These are phyloP conservation scores for Beauveria medogensis DNA, from an alignment of 2,329 filamentous ascomycete species.

Conservation along the genomic window DNA sequence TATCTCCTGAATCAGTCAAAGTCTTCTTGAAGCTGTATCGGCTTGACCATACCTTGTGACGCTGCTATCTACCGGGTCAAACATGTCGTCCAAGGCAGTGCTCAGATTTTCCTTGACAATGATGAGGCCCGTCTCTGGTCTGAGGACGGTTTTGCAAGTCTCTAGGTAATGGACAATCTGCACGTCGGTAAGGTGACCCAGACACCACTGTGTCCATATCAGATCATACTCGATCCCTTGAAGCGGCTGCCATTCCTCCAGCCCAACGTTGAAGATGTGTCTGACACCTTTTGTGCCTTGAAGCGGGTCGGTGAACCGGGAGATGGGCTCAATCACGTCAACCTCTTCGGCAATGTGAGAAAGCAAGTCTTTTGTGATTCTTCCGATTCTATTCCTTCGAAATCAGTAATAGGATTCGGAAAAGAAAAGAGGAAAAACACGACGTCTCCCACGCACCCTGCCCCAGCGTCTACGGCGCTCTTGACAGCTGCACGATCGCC, in stretches of 20 bases:
- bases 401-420: neutral
- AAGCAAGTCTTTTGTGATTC: slow-evolving; percentile 72
- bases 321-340: slow-evolving; percentile 79
- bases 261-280: slow-evolving; percentile 60
- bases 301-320: slow-evolving; percentile 68
- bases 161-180: slow-evolving; percentile 62
- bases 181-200: slow-evolving; percentile 67
- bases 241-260: slow-evolving; percentile 59
- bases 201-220: slow-evolving; percentile 11
- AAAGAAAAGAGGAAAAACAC: too few species aligned
- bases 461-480: slow-evolving; percentile 30
- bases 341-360: slow-evolving; percentile 60
- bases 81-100: slow-evolving; percentile 53
- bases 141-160: slow-evolving; percentile 43
- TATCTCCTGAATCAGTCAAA: slow-evolving; percentile 18
- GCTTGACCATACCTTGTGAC: slow-evolving; percentile 53
- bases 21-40: neutral
- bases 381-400: slow-evolving; percentile 55
- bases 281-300: slow-evolving; percentile 48
- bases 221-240: slow-evolving; percentile 42
- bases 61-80: slow-evolving; percentile 67
- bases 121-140: slow-evolving; percentile 23
- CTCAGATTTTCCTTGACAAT: slow-evolving; percentile 61
- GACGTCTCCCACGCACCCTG: slow-evolving; percentile 24
- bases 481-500: slow-evolving; percentile 22